phyloP scores from a whole-genome alignment of 345 rosid species.

The Aquilaria yunnanensis region DNA sequence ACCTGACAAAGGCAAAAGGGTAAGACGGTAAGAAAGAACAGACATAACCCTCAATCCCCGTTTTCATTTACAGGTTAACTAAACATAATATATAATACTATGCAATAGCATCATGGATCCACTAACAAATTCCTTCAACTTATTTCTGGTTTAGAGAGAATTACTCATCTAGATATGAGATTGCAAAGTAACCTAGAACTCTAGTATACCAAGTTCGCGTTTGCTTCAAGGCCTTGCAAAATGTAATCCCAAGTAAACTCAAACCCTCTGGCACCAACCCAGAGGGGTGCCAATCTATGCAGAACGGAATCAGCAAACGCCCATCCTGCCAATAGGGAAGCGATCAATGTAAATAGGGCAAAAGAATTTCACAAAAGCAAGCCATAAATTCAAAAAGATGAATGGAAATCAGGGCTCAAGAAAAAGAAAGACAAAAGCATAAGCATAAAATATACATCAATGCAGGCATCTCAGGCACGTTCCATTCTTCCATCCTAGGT shows the following conservation, averaged over 20 bases:
- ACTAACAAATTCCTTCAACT: too few relatives aligned
- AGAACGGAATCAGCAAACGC: conserved; percentile 95
- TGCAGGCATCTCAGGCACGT: background rate
- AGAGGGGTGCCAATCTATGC: conserved; percentile 90
- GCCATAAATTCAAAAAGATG: background rate
- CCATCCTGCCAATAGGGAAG: conserved; percentile 60
- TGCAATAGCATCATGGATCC: too few relatives aligned
- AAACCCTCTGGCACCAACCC: conserved; percentile 95
- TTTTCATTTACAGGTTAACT: background rate
- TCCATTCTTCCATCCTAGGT: background rate
- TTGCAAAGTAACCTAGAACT: background rate
- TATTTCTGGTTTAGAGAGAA: too few relatives aligned
- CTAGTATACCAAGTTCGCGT: conserved; percentile 74
- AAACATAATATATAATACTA: background rate
- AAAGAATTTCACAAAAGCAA: background rate
- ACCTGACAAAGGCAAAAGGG: conserved; percentile 42
- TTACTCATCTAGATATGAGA: too few relatives aligned
- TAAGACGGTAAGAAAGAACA: conserved; percentile 1
- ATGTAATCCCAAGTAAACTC: conserved; percentile 94
- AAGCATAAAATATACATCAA: background rate
- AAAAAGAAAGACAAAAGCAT: background rate
- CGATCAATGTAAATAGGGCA: background rate
- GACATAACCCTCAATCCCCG: background rate
- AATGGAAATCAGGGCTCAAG: background rate
- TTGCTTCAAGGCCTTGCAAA: conserved; percentile 95